These are phyloP conservation scores for Bifiguratus adelaidae DNA, from an alignment of 192 early-diverging fungal genomes.

Conservation along the genomic window DNA sequence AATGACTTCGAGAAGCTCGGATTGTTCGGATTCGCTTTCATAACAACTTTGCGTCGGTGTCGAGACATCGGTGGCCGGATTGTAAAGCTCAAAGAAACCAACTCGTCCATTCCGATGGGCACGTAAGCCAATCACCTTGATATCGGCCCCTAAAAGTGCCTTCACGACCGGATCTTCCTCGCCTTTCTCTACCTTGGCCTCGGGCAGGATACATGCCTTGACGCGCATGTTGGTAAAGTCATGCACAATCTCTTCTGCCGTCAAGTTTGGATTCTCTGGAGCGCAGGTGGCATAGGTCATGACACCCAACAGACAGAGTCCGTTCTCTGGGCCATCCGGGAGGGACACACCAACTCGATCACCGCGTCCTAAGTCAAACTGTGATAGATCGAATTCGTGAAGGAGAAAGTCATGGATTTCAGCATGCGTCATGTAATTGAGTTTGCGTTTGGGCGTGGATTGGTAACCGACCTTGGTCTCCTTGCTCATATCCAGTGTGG, in stretches of 20 bases:
- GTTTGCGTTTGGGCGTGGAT: too few relatives aligned
- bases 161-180: conserved; percentile 14
- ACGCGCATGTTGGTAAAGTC: conserved; percentile 15
- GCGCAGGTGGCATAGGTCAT: conserved; percentile 19
- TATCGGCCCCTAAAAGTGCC: conserved; percentile 15
- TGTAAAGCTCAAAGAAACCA: too few relatives aligned
- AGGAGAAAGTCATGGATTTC: conserved; percentile 8
- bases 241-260: conserved; percentile 15
- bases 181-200: background rate
- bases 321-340: conserved; percentile 24
- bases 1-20: background rate
- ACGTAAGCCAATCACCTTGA: conserved; percentile 20
- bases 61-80: background rate
- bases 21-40: background rate
- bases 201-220: conserved; percentile 14
- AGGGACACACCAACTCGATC: conserved; percentile 18
- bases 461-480: too few relatives aligned
- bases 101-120: background rate
- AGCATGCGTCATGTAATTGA: conserved; percentile 5
- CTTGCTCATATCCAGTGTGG: background rate
- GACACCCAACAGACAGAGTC: conserved; percentile 16
- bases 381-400: conserved; percentile 6
- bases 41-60: background rate
- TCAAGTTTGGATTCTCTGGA: conserved; percentile 19
- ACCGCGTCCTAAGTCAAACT: conserved; percentile 8